Conservation (phyloP, 768 basidiomycete species). For the Hemileccinum rubropunctum region DNA sequence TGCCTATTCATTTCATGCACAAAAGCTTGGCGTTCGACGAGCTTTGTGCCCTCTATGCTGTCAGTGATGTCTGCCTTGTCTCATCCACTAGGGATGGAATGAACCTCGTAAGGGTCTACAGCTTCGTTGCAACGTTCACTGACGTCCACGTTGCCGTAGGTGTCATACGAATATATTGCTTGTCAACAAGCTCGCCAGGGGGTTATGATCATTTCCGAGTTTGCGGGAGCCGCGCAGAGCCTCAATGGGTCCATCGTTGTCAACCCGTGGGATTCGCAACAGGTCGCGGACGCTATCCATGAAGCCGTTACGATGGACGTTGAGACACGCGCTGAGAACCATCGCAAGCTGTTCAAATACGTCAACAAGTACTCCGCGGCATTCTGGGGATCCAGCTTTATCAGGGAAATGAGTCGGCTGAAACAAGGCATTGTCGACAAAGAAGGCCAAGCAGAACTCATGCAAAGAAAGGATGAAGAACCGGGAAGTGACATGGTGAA, state of each 20-base stretch:
- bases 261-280: constrained; percentile 99
- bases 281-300: constrained; percentile 96
- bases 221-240: constrained; percentile 95
- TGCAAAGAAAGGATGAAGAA: constrained; percentile 35
- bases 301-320: constrained; percentile 89
- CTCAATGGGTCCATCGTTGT: constrained; percentile 95
- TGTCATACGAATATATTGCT: constrained; percentile 98
- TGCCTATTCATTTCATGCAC: constrained; percentile 99
- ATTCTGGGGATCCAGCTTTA: constrained; percentile 91
- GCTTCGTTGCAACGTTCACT: constrained; percentile 6
- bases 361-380: constrained; percentile 92
- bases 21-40: constrained; percentile 92
- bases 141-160: constrained; percentile 45
- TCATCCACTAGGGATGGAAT: constrained; percentile 96
- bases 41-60: constrained; percentile 94
- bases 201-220: constrained; percentile 97
- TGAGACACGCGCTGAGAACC: constrained; percentile 84
- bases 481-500: constrained; percentile 39
- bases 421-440: constrained; percentile 37
- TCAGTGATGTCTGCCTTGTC: constrained; percentile 95
- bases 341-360: constrained; percentile 94
- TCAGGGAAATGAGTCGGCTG: constrained; percentile 76
- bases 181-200: constrained; percentile 92
- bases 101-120: constrained; percentile 76
- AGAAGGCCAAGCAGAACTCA: constrained; percentile 35